These are phyloP conservation scores for Akanthomyces uredinophilus DNA, from an alignment of 2,329 filamentous ascomycete species.

Conservation along the genomic window DNA sequence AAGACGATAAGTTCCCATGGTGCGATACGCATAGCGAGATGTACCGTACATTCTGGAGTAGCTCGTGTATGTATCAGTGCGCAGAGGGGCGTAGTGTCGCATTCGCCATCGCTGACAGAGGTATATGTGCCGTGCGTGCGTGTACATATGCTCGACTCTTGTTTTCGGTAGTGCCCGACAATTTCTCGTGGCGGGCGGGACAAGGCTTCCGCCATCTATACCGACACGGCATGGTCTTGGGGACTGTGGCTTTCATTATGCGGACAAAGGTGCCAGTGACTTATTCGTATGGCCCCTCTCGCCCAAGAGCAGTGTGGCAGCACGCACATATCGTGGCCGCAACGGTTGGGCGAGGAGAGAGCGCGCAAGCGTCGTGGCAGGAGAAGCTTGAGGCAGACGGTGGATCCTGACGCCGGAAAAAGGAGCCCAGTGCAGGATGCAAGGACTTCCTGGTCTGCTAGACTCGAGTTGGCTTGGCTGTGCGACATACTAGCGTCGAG, in stretches of 20 bases:
- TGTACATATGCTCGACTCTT: background rate
- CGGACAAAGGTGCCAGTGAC: slow-evolving; percentile 6
- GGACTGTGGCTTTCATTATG: slow-evolving; percentile 2
- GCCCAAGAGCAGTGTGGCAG: background rate
- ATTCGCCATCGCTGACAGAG: background rate
- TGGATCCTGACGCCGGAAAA: slow-evolving; percentile 4
- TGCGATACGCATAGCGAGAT: background rate
- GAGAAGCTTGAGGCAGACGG: background rate
- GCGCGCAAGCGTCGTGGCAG: background rate
- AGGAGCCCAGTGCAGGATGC: background rate
- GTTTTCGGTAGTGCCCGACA: background rate
- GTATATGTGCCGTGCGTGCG: background rate
- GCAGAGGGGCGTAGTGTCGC: background rate
- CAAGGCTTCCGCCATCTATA: background rate
- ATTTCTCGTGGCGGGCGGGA: slow-evolving; percentile 7
- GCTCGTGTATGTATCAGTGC: background rate
- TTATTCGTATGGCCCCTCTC: slow-evolving; percentile 4
- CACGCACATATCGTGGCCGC: background rate
- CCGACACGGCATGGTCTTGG: background rate
- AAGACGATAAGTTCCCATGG: background rate
- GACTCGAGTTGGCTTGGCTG: background rate
- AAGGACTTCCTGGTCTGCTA: background rate
- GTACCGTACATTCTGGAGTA: background rate
- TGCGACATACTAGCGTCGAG: background rate
- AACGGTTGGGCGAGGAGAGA: slow-evolving; percentile 6